Evolutionary conservation across 140 eudicot species (phyloP).

Genomic region (Stevia rebaudiana): DNA sequence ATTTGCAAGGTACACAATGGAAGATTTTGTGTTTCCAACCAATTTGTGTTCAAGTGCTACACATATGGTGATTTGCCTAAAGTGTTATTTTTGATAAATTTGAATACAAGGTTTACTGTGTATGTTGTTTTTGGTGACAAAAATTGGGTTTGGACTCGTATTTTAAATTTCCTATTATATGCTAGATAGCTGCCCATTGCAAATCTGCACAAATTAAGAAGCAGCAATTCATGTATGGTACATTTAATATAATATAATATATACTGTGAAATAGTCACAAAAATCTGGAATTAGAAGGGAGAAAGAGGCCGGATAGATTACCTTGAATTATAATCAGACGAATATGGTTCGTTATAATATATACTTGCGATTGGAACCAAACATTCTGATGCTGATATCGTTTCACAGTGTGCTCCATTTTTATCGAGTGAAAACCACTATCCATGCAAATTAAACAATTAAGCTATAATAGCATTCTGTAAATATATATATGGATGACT

Average conservation of each 20-base stretch:
- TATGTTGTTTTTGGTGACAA: constrained; percentile 7
- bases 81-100: background rate
- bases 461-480: background rate
- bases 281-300: background rate
- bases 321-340: background rate
- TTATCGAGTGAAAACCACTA: background rate
- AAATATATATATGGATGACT: no score
- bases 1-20: background rate
- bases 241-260: no score
- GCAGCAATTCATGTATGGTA: no score
- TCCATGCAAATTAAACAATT: background rate
- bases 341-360: background rate
- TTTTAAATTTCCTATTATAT: background rate
- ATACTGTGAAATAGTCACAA: no score
- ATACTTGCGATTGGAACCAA: background rate
- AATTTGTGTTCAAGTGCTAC: background rate
- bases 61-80: background rate
- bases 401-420: background rate
- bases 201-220: constrained; percentile 13
- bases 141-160: constrained; percentile 4
- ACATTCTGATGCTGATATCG: background rate
- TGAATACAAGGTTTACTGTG: constrained; percentile 16
- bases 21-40: background rate
- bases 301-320: no score
- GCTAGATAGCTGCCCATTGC: background rate